Base-by-base conservation (phyloP, 768 basidiomycete species). In the Hysterangium stoloniferum region DNA sequence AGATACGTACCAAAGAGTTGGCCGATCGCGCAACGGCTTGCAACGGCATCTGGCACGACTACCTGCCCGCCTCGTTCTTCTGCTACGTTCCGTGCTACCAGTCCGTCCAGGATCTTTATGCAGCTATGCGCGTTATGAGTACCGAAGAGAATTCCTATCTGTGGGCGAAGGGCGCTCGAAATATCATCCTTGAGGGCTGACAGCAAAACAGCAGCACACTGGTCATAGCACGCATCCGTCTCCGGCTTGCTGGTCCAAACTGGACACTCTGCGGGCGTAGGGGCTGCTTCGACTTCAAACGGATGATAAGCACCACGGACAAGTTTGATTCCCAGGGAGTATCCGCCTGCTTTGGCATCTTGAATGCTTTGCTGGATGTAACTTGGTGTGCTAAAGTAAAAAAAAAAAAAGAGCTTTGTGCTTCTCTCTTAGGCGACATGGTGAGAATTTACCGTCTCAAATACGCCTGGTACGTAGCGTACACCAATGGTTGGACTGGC, bases 271-370 rank as follows among this genome's bases (percentile, higher is more conserved):
- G 65, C 35, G 11, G 54, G 32, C 15, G 66, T 57, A 11, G 58
- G 55, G 53, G 80, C 73, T 1, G 79, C 79, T 4, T 73, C 67
- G 24, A 76, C 55, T 60, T 96, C 93, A 52, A 86, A 77, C 0
- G 79, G 73, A 59, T 93, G 89, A 64, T 97, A 97, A 2, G 93
- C 93, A 0, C 93, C 93, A 20, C 93, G 80, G 27, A 96, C 93
- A 42, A 97, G 83, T 65, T 96, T 97, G 49, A 91, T 80, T 8
- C 93, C 93, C 0, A 95, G 74, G 0, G 85, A 72, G 61, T 88
- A 95, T 32, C 77, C 72, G 55, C 82, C 71, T 45, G 62, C 63
- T 54, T 76, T 71, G 3, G 93, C 86, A 45, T 87, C 83, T 12
- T 65, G 66, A 38, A 94, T 67, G 32, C 80, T 76, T 17, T 78